Conservation (phyloP, 2,329 filamentous ascomycete genomes). For the Fusarium fracticaudum region DNA sequence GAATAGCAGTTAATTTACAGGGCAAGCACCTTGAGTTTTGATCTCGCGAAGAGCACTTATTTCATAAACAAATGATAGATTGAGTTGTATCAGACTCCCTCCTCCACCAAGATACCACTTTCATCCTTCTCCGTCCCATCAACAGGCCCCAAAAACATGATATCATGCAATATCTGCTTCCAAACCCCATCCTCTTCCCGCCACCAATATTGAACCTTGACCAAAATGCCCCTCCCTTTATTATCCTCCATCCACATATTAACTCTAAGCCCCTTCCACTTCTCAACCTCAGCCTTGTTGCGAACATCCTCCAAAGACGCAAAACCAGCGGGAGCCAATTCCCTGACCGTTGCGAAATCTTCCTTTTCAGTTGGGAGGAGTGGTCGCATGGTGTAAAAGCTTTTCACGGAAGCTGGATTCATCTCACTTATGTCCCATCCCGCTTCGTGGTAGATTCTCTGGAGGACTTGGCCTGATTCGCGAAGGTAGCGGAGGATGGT, state of each 20-base stretch:
- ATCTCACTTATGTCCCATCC: neutral
- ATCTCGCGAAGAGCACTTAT: neutral
- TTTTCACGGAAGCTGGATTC: neutral
- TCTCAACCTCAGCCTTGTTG: neutral
- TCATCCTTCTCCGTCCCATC: constrained; percentile 2
- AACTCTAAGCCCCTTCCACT: neutral
- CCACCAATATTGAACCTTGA: constrained; percentile 22
- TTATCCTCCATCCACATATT: constrained; percentile 18
- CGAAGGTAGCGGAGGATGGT: neutral
- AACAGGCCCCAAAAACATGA: neutral
- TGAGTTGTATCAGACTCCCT: neutral
- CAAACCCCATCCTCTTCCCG: neutral
- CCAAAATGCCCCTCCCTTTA: neutral
- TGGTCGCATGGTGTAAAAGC: neutral
- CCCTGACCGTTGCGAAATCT: neutral
- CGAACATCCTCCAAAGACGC: neutral
- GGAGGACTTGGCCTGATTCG: neutral
- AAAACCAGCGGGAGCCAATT: neutral
- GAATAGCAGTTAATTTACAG: too few species aligned
- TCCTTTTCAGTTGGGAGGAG: neutral
- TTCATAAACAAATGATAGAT: neutral
- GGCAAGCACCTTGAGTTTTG: neutral
- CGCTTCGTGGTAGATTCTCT: neutral
- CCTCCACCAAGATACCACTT: neutral
- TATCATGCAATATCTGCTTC: constrained; percentile 15